Conservation (phyloP, 768 basidiomycete genomes). For the Panus rudis region DNA sequence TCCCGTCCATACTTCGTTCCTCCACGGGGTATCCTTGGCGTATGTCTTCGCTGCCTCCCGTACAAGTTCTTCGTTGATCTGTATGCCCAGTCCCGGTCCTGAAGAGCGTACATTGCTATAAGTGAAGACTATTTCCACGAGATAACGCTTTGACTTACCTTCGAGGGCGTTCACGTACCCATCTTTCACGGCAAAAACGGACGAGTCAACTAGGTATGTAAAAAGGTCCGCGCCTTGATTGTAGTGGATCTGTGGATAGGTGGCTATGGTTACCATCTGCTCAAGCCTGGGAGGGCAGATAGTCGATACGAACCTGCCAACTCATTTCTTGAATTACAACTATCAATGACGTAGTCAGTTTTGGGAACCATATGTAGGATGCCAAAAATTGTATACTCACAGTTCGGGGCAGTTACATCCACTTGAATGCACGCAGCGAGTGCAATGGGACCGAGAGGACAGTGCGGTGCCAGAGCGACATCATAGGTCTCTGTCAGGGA, state of each 20-base stretch:
- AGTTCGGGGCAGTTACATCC: conserved; percentile 51
- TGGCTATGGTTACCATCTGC: not conserved
- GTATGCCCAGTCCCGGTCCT: conserved; percentile 57
- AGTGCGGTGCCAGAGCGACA: conserved; percentile 66
- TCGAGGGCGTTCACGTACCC: conserved; percentile 41
- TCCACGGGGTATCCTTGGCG: conserved; percentile 39
- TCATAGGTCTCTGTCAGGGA: conserved; percentile 61
- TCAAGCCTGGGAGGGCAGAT: not conserved
- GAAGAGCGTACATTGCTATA: not conserved
- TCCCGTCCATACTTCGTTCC: conserved; percentile 50
- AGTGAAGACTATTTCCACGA: not conserved
- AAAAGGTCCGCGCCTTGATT: conserved; percentile 55
- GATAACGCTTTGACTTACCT: conserved; percentile 28
- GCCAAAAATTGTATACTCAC: conserved; percentile 26
- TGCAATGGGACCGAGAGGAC: conserved; percentile 65
- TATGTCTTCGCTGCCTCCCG: conserved; percentile 29
- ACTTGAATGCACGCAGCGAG: conserved; percentile 67
- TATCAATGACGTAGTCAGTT: conserved; percentile 11
- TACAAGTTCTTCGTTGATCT: conserved; percentile 54
- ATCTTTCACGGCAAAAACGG: conserved; percentile 45
- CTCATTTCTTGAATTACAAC: conserved; percentile 65
- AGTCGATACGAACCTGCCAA: conserved; percentile 35
- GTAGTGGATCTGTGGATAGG: conserved; percentile 51
- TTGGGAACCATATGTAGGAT: not conserved
- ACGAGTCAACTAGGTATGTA: conserved; percentile 48